Conservation (phyloP, 2,329 filamentous ascomycete genomes). For the Fusarium tupiense region DNA sequence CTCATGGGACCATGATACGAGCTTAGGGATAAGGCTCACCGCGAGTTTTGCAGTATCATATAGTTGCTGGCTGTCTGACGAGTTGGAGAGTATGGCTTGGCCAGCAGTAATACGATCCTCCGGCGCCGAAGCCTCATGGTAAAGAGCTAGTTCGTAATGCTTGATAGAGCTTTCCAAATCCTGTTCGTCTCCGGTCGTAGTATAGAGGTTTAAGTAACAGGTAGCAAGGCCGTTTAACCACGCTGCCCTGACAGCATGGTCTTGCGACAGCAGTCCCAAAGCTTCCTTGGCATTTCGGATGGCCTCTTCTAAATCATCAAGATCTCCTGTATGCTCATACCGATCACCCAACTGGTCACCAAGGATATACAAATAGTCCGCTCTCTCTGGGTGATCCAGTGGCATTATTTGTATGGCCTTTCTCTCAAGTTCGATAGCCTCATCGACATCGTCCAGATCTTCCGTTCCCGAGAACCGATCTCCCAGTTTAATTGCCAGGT, state of each 20-base stretch:
- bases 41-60: neutral
- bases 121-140: neutral
- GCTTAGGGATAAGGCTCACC: neutral
- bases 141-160: neutral
- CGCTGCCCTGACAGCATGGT: neutral
- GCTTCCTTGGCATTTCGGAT: neutral
- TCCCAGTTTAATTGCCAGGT: neutral
- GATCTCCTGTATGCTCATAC: neutral
- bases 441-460: neutral
- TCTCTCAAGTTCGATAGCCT: neutral
- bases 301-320: neutral
- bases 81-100: neutral
- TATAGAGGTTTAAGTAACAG: neutral
- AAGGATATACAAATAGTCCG: neutral
- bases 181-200: neutral
- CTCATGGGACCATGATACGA: neutral
- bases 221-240: neutral
- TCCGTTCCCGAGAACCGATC: neutral
- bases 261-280: neutral
- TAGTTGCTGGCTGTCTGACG: neutral
- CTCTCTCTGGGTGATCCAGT: neutral
- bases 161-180: neutral
- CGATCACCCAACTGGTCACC: neutral
- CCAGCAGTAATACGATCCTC: neutral
- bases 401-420: neutral